Percentiles rank a stretch among this genome's conserved stretches.
These are phyloP conservation scores for Colletotrichum liaoningense DNA, from an alignment of 2,329 filamentous ascomycete species.

Conservation along the genomic window DNA sequence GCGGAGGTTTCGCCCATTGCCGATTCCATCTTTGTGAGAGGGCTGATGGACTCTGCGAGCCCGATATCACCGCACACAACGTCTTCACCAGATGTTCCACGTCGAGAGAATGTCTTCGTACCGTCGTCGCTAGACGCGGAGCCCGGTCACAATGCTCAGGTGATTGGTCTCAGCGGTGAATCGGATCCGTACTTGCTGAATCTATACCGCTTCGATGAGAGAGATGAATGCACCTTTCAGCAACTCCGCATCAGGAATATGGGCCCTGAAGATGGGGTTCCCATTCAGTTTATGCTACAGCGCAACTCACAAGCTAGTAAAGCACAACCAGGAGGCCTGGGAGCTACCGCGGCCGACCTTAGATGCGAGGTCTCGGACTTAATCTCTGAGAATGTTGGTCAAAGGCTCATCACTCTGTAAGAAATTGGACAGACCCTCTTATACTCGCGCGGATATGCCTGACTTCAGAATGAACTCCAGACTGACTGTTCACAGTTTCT, in stretches of 20 bases:
- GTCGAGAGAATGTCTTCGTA: neutral
- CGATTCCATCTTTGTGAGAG: neutral
- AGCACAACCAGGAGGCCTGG: slow-evolving; percentile 11
- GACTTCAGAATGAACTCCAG: neutral
- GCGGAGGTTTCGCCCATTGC: slow-evolving; percentile 1
- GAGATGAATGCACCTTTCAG: slow-evolving; percentile 19
- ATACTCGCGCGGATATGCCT: neutral
- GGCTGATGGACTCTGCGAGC: neutral
- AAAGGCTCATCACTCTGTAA: slow-evolving; percentile 18
- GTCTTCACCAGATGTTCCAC: neutral
- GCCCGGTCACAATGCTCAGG: slow-evolving; percentile 19
- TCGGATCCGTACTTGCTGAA: slow-evolving; percentile 25
- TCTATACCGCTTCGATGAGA: slow-evolving; percentile 22
- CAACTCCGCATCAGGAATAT: slow-evolving; percentile 24
- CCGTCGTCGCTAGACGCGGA: slow-evolving; percentile 8
- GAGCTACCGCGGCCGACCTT: slow-evolving; percentile 3
- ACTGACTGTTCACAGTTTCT: neutral
- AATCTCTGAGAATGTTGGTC: slow-evolving; percentile 18
- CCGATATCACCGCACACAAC: neutral
- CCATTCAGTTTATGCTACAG: slow-evolving; percentile 28
- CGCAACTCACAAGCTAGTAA: slow-evolving; percentile 19
- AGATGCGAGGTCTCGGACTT: neutral
- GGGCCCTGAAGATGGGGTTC: slow-evolving; percentile 15
- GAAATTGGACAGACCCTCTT: neutral
- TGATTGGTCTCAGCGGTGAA: slow-evolving; percentile 27